Base-by-base conservation (phyloP, 148 eudicot genomes). In the Amaranthus hypochondriacus region DNA sequence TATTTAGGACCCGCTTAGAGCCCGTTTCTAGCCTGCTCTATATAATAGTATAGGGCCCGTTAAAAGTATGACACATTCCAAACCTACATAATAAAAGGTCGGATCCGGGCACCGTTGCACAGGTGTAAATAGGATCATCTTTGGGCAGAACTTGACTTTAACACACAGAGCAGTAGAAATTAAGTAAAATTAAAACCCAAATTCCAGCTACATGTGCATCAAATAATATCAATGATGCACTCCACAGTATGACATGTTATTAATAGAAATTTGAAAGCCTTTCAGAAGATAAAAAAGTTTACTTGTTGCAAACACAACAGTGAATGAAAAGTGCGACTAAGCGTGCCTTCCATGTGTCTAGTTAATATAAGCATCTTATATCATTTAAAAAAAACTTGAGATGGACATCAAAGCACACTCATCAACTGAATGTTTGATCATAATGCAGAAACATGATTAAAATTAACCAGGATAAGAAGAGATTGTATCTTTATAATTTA, bases 401-500 rank as follows among this genome's bases (percentile, higher is more conserved):
- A 39, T 21, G 47, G 3, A 46, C 9, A 56, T 71, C 62, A 6
- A 73, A 4, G 9, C 44, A 58, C n/a, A 57, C 56, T 3, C 60
- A 67, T 73, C 60, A 14, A 52, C 28, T 51, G 56, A 56, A 28
- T 51, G 73, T 59, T 43, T 28, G 21, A 62, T 69, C 54, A 76
- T 15, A 49, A 28, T 28, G 59, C 69, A 73, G 13, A 78, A 56
- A 46, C 48, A 65, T 28, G 62, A 66, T 57, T 62, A 49, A 53
- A 7, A 49, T 12, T 15, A 55, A 74, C 66, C 44, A 75, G 46
- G 55, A 67, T 46, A 75, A 21, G 4, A 52, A 54, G 5, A 64
- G 28, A 54, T 58, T 50, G 48, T 21, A 56, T 18, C 5, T 57
- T 47, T 11, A 28, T 49, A 56, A 28, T 56, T 77, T 86, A 92